phyloP scores from a whole-genome alignment of 2,329 filamentous ascomycete genomes.

The Fusarium nygamai region DNA sequence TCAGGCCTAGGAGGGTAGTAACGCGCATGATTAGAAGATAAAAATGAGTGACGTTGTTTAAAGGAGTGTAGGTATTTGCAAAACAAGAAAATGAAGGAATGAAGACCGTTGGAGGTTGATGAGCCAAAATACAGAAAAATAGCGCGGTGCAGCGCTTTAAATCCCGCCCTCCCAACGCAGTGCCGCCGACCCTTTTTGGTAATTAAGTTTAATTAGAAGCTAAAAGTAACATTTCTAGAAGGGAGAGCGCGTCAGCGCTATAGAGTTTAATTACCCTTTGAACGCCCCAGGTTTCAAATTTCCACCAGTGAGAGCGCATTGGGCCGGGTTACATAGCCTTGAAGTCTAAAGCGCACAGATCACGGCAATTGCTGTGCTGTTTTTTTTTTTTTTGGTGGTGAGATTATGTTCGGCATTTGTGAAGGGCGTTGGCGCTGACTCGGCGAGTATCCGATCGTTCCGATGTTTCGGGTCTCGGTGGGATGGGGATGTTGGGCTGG shows the following conservation, averaged over 20 bases:
- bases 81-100: neutral
- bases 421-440: neutral
- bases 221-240: neutral
- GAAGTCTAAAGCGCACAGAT: constrained; percentile 9
- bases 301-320: neutral
- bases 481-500: neutral
- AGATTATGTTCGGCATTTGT: neutral
- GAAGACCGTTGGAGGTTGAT: neutral
- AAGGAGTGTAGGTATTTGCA: neutral
- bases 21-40: neutral
- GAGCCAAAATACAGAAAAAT: neutral
- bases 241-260: neutral
- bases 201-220: constrained; percentile 18
- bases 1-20: neutral
- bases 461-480: neutral
- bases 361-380: constrained; percentile 4
- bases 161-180: neutral
- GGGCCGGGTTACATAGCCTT: neutral
- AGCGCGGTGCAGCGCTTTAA: neutral
- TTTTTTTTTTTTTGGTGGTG: neutral
- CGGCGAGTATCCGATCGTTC: neutral
- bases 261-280: constrained; percentile 11
- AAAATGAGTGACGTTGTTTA: neutral
- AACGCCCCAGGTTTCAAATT: neutral
- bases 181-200: neutral